Conservation (phyloP, 345 rosid species). For the Eucalyptus urophylla region DNA sequence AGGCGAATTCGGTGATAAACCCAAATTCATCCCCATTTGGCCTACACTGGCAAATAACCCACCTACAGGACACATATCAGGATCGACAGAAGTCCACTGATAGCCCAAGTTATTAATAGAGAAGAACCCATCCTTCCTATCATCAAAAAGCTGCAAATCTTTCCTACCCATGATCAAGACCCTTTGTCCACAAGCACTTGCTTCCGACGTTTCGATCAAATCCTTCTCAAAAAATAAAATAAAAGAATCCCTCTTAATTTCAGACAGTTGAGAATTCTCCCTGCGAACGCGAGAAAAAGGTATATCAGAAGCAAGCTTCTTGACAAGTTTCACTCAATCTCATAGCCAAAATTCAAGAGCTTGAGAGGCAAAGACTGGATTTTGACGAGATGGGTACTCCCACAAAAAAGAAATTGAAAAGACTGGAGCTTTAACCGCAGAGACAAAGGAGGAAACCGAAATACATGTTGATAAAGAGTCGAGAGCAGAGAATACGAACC, state of each 20-base stretch:
- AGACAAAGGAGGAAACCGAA: background rate
- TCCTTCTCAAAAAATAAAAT: background rate
- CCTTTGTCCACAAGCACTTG: background rate
- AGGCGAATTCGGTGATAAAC: slow-evolving; percentile 24
- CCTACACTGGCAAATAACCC: slow-evolving; percentile 65
- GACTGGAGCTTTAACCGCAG: background rate
- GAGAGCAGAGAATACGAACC: background rate
- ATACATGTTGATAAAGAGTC: background rate
- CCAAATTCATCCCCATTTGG: slow-evolving; percentile 58
- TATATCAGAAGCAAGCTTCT: background rate
- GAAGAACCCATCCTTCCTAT: slow-evolving; percentile 38
- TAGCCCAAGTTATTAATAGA: slow-evolving; percentile 48
- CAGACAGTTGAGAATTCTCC: background rate
- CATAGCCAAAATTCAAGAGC: background rate
- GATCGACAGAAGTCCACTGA: slow-evolving; percentile 24
- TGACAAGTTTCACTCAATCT: background rate
- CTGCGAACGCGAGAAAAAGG: background rate
- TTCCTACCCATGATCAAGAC: background rate
- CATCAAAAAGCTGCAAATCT: slow-evolving; percentile 26
- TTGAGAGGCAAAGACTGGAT: background rate
- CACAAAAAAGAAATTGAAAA: background rate
- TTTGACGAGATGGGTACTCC: background rate
- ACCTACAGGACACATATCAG: slow-evolving; percentile 29
- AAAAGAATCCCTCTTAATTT: background rate
- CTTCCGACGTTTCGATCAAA: background rate